Evolutionary conservation across 345 rosid genomes (phyloP), one percentile per base, ranked within the genome.

Genomic region (Carallia brachiata): DNA sequence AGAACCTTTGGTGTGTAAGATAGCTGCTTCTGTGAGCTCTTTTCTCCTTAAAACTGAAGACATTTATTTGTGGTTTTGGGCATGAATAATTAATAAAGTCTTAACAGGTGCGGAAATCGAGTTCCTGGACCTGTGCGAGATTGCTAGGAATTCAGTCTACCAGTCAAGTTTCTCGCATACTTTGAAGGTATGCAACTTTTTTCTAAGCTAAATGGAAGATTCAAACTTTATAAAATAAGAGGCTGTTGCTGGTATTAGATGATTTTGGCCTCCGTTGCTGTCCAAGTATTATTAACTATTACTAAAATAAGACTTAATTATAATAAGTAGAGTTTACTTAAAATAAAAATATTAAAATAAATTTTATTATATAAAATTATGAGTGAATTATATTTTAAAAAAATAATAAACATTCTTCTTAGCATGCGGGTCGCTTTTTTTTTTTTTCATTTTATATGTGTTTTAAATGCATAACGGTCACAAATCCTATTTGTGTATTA

Each of bases 101-200:
- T 8, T 60, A 68, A 34, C 82, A 94, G 99, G 96, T 92, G 39
- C 92, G 99, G 98, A 95, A 95, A 84, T 82, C 92, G 87, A 95
- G 99, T 84, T 78, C 99, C 8, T 92, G 98, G 99, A 95, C 83
- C 79, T 95, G 27, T 95, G 98, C 16, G 99, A 95, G 87, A 92
- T 95, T 80, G 99, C 99, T 31, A 93, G 98, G 61, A 92, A 96
- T 81, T 96, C 99, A n/a, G 99, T 96, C 61, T 88, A 82, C 78
- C 98, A 96, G 79, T 96, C 98, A 61, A 98, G 99, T 81, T 96
- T 92, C 83, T 96, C 99, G 7, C 98, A 96, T 86, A 98, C 93
- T 73, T 77, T 89, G 61, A 92, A 96, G 98, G 99, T 92, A 84
- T 36, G 44, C 63, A 15, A 3, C 13, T 18, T 40, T 52, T 61